Conservation (phyloP, 352 stramenopile genomes). For the Phytophthora aleatoria region DNA sequence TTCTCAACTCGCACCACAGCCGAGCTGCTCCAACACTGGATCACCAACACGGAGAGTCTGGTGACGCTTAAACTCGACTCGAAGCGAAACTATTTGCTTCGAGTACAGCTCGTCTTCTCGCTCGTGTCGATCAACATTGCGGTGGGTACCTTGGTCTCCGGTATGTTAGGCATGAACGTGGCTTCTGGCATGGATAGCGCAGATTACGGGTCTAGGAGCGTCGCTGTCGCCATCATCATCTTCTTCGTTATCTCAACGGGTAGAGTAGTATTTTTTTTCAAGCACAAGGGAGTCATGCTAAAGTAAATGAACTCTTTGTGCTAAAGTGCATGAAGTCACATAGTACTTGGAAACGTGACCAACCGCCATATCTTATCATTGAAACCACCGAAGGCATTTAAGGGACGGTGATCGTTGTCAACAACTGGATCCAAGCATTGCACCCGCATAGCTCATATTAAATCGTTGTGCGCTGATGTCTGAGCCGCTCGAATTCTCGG, state of each 20-base stretch:
- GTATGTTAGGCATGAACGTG: constrained; percentile 81
- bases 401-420: not conserved
- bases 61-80: constrained; percentile 83
- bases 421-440: not conserved
- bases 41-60: constrained; percentile 80
- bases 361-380: not conserved
- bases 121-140: constrained; percentile 64
- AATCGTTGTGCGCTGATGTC: constrained; percentile 17
- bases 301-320: constrained; percentile 14
- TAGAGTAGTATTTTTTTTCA: constrained; percentile 65
- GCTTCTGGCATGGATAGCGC: constrained; percentile 48
- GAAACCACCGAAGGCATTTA: not conserved
- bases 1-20: constrained; percentile 77
- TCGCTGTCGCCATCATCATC: constrained; percentile 45
- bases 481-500: constrained; percentile 10
- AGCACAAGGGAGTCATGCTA: constrained; percentile 54
- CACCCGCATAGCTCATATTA: not conserved
- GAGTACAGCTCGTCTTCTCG: constrained; percentile 77
- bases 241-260: constrained; percentile 52
- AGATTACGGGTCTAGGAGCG: constrained; percentile 63
- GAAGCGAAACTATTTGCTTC: constrained; percentile 79
- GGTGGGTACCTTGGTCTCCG: constrained; percentile 66
- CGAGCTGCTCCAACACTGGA: constrained; percentile 68
- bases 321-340: no score
- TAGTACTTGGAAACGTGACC: not conserved